phyloP scores from a whole-genome alignment of 805 yeast species.

The Myxozyma udenii region DNA sequence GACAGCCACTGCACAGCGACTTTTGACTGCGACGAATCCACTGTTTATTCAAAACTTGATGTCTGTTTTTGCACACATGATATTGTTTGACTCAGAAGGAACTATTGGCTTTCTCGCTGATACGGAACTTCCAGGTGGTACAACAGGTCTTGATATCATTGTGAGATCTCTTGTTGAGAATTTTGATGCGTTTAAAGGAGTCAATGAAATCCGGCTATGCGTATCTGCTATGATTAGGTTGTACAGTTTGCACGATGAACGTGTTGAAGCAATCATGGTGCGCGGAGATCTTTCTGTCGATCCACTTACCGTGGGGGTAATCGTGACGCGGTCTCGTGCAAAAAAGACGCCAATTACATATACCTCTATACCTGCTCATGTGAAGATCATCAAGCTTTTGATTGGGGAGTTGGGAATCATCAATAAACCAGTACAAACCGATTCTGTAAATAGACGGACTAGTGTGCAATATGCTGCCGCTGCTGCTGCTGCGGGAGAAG shows the following conservation, averaged over 20 bases:
- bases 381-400: slow-evolving; percentile 69
- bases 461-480: slow-evolving; percentile 34
- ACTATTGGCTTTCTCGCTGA: slow-evolving; percentile 60
- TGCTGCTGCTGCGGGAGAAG: slow-evolving; percentile 6
- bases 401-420: slow-evolving; percentile 68
- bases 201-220: slow-evolving; percentile 60
- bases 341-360: slow-evolving; percentile 55
- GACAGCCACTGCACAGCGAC: slow-evolving; percentile 66
- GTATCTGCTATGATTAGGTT: slow-evolving; percentile 70
- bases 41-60: slow-evolving; percentile 74
- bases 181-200: slow-evolving; percentile 78
- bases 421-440: slow-evolving; percentile 35
- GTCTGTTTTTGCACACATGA: slow-evolving; percentile 69
- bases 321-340: slow-evolving; percentile 83
- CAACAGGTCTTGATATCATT: slow-evolving; percentile 52
- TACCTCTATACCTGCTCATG: slow-evolving; percentile 63
- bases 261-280: slow-evolving; percentile 54
- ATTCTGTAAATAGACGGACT: slow-evolving; percentile 35
- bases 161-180: slow-evolving; percentile 79
- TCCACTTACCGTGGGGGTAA: slow-evolving; percentile 52
- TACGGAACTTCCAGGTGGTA: slow-evolving; percentile 10
- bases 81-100: slow-evolving; percentile 57
- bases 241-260: slow-evolving; percentile 54
- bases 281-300: slow-evolving; percentile 73
- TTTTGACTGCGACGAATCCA: slow-evolving; percentile 63